Base-by-base conservation (phyloP, 2,329 filamentous ascomycete genomes). In the Verticillium albo-atrum region DNA sequence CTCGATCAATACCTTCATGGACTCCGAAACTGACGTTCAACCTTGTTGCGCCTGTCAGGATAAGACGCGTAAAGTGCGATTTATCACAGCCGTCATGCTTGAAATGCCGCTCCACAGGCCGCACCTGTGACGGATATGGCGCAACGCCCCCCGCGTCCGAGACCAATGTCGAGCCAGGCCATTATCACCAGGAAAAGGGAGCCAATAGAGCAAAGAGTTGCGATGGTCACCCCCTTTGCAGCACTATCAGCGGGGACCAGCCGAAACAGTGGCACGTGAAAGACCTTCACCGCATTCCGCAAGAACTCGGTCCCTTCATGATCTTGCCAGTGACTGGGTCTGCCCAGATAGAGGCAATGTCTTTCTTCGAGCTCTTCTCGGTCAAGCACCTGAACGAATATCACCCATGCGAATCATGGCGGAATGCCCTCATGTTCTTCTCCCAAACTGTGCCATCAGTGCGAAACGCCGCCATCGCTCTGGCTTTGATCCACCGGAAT, bases 1-100 rank as follows among this genome's bases (percentile, higher is more conserved):
- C 58, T 30, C 30, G 42, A 60, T 59, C 32, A 59, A 62, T 9
- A 55, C 3, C 58, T 30, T 59, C 32, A 42, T 35, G 60, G 54
- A 60, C 63, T 65, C 30, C 6, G 12, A 32, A 32, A 32, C 30
- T 32, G 30, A 32, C 30, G 12, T 12, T 32, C 30, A 32, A 32
- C 30, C 30, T 32, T 32, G 30, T 6, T 57, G 28, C 34, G 47
- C 50, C 28, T 55, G 52, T 59, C 30, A 75, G 74, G 60, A 74
- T 73, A 66, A 67, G 72, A 62, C 68, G 72, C 60, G 52, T 76
- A 17, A 76, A 75, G 67, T 75, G 73, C 60, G 74, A 75, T 68
- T 61, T 68, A 53, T 56, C 69, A 59, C 67, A 15, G 56, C 73
- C 72, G 61, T 70, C 65, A 58, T 75, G 74, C 65, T 52, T 66